These are phyloP conservation scores for Nigrospora oryzae DNA, from an alignment of 2,329 filamentous ascomycete genomes.

Conservation along the genomic window DNA sequence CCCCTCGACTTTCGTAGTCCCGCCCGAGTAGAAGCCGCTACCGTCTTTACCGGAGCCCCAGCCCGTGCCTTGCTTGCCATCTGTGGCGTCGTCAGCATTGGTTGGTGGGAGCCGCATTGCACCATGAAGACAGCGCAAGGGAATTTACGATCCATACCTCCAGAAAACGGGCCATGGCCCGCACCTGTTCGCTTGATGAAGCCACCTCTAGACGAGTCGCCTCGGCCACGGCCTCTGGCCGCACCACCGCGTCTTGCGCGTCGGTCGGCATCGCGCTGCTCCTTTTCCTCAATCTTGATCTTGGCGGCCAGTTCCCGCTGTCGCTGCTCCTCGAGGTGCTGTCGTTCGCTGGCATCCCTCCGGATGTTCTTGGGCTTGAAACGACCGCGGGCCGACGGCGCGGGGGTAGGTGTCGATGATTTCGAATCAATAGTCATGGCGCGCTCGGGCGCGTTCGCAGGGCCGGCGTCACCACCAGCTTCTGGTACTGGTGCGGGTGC, in stretches of 20 bases:
- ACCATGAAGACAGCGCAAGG: neutral
- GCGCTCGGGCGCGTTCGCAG: neutral
- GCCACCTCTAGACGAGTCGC: conserved; percentile 16
- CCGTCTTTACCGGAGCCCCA: conserved; percentile 6
- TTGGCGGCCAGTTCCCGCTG: conserved; percentile 17
- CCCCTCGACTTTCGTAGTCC: conserved; percentile 23
- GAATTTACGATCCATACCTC: neutral
- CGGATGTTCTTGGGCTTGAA: conserved; percentile 36
- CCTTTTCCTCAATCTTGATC: conserved; percentile 22
- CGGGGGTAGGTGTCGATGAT: conserved; percentile 17
- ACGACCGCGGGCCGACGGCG: conserved; percentile 23
- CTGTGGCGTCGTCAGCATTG: conserved; percentile 8
- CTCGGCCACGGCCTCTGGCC: conserved; percentile 19
- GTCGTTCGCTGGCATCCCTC: conserved; percentile 40
- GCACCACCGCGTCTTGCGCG: conserved; percentile 25
- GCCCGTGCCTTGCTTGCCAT: conserved; percentile 10
- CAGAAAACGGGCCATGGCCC: conserved; percentile 26
- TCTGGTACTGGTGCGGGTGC: neutral
- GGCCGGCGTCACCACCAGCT: neutral
- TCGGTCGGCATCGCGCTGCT: conserved; percentile 20
- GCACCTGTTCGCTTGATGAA: conserved; percentile 19
- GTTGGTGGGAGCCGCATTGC: too few relatives aligned
- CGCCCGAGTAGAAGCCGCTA: conserved; percentile 8
- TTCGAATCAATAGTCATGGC: conserved; percentile 3
- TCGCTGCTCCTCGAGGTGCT: conserved; percentile 31